Evolutionary conservation across 2,329 filamentous ascomycete species (phyloP).

Genomic region (Verticillium albo-atrum): DNA sequence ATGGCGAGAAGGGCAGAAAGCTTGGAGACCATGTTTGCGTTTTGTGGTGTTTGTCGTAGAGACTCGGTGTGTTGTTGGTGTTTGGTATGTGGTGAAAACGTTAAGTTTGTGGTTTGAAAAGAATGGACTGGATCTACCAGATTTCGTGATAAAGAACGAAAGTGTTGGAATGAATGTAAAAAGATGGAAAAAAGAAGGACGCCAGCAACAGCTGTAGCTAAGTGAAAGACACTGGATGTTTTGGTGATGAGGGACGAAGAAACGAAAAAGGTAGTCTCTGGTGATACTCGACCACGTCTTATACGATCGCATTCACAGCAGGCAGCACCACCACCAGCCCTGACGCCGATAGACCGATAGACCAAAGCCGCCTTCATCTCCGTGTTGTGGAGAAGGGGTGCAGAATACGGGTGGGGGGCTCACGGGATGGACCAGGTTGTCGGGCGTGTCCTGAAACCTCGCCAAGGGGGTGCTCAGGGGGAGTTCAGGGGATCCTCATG

Average conservation of each 20-base stretch:
- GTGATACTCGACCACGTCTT: neutral
- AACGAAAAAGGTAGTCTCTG: neutral
- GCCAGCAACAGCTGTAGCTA: conserved; percentile 2
- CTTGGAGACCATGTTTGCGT: neutral
- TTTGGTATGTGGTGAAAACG: neutral
- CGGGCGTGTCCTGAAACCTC: neutral
- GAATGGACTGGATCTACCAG: conserved; percentile 1
- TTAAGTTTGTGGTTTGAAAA: neutral
- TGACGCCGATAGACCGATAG: neutral
- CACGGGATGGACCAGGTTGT: neutral
- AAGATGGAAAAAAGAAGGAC: neutral
- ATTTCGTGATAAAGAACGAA: neutral
- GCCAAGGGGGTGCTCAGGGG: neutral
- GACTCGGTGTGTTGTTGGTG: neutral
- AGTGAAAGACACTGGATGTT: neutral
- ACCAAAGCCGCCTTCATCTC: neutral
- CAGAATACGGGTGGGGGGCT: neutral
- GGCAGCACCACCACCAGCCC: neutral
- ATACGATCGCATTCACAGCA: neutral
- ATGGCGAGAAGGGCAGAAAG: neutral
- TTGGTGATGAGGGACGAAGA: neutral
- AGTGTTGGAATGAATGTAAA: neutral
- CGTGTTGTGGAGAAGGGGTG: neutral
- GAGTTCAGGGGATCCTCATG: neutral
- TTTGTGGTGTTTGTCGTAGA: neutral